Evolutionary conservation across 257 asterid genomes (phyloP).

Genomic region (Solanum infundibuliforme): DNA sequence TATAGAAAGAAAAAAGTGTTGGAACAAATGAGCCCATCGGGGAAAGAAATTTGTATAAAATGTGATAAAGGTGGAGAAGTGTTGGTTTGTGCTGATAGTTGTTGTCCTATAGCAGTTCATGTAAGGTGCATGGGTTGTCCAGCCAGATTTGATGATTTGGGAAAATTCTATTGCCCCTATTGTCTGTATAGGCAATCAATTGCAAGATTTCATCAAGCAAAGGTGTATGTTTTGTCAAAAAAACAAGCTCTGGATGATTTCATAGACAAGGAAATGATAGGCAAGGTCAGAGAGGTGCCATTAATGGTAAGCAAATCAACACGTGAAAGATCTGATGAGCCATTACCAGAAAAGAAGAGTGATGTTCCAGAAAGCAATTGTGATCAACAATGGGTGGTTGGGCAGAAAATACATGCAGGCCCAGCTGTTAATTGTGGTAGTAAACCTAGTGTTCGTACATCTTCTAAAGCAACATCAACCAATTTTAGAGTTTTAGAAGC

Average conservation of each 20-base stretch:
- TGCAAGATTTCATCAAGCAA: constrained; percentile 36
- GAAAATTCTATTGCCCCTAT: constrained; percentile 69
- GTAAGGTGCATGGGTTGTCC: constrained; percentile 50
- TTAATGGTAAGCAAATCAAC: constrained; percentile 7
- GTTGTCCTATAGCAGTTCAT: constrained; percentile 65
- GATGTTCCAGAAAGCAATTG: neutral
- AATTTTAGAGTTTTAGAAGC: constrained; percentile 6
- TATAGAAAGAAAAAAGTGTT: constrained; percentile 1
- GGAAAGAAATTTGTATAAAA: constrained; percentile 43
- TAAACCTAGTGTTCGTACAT: constrained; percentile 1
- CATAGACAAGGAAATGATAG: constrained; percentile 21
- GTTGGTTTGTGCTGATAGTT: constrained; percentile 49
- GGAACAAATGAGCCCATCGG: constrained; percentile 38
- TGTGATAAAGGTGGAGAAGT: constrained; percentile 52
- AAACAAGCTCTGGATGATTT: constrained; percentile 52
- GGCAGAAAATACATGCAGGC: constrained; percentile 2
- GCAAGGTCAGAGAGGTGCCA: constrained; percentile 12
- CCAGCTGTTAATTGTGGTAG: constrained; percentile 7
- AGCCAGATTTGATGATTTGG: constrained; percentile 36
- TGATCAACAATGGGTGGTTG: constrained; percentile 1
- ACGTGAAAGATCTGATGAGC: neutral
- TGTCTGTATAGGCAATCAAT: constrained; percentile 44
- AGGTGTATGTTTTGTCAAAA: constrained; percentile 38
- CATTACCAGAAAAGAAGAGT: neutral
- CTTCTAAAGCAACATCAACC: constrained; percentile 1